Percentiles rank a stretch among this genome's conserved stretches.
Conservation (phyloP, 202 grass and related monocot genomes). For the Panicum hallii region DNA sequence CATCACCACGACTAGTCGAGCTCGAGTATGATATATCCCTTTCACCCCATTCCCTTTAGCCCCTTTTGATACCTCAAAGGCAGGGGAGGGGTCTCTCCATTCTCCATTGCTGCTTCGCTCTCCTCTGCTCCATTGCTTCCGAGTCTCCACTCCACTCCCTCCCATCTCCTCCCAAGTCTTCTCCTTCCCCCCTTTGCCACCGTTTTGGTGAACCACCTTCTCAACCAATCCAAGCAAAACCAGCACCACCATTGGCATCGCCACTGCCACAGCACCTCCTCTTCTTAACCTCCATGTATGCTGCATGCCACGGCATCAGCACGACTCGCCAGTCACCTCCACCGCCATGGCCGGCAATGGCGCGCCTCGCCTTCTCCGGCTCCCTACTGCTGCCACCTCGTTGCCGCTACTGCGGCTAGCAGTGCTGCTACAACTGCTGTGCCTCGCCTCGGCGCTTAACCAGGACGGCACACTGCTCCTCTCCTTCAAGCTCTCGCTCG, state of each 20-base stretch:
- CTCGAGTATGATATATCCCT: conserved; percentile 22
- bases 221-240: conserved; percentile 54
- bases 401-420: background rate
- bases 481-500: conserved; percentile 80
- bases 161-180: background rate
- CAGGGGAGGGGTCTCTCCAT: background rate
- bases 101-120: background rate
- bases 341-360: conserved; percentile 37
- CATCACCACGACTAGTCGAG: background rate
- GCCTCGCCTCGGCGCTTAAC: conserved; percentile 55
- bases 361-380: conserved; percentile 21
- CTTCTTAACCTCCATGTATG: conserved; percentile 47
- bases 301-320: conserved; percentile 33
- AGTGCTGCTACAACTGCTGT: conserved; percentile 15
- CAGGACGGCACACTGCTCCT: conserved; percentile 72
- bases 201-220: conserved; percentile 52
- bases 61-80: conserved; percentile 31
- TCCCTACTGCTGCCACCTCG: background rate
- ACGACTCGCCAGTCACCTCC: background rate
- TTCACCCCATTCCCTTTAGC: conserved; percentile 27
- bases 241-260: background rate
- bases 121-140: conserved; percentile 20
- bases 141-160: background rate
- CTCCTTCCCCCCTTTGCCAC: background rate
- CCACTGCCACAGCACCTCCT: conserved; percentile 14